Percentiles rank a stretch among this genome's conserved stretches.
Evolutionary conservation across 169 alveolate species (phyloP).

Genomic region (Plasmodium vivax): DNA sequence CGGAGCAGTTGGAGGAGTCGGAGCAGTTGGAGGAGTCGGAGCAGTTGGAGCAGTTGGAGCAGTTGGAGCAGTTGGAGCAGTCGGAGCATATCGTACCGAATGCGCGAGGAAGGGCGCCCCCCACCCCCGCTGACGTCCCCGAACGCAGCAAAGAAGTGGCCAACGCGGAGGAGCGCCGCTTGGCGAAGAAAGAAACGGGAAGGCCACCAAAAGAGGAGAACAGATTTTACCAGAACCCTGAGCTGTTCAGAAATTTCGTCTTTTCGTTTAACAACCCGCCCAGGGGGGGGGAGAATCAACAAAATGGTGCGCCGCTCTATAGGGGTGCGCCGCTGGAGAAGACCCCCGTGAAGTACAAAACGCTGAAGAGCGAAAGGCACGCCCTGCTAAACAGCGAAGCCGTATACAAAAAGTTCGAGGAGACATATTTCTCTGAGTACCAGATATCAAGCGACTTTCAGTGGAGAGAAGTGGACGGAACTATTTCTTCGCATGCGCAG

Average conservation of each 20-base stretch:
- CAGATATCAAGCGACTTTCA: conserved; percentile 25
- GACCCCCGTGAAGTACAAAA: conserved; percentile 6
- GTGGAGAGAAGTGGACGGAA: conserved; percentile 34
- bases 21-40: too few species aligned
- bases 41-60: too few species aligned
- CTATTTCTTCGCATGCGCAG: conserved; percentile 23
- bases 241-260: conserved; percentile 12
- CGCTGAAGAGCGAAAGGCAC: conserved; percentile 9
- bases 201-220: not conserved
- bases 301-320: not conserved
- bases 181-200: not conserved
- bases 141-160: not conserved
- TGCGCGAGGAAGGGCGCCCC: not conserved
- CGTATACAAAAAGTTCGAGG: conserved; percentile 17
- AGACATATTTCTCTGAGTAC: conserved; percentile 13
- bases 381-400: not conserved
- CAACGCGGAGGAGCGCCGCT: not conserved
- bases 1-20: too few species aligned
- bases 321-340: not conserved
- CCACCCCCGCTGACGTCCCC: not conserved
- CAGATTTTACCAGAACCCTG: not conserved
- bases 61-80: too few species aligned
- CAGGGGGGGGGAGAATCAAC: not conserved
- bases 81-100: not conserved
- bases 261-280: conserved; percentile 21